phyloP scores from a whole-genome alignment of 2,329 filamentous ascomycete species.

The Talaromyces sp. region DNA sequence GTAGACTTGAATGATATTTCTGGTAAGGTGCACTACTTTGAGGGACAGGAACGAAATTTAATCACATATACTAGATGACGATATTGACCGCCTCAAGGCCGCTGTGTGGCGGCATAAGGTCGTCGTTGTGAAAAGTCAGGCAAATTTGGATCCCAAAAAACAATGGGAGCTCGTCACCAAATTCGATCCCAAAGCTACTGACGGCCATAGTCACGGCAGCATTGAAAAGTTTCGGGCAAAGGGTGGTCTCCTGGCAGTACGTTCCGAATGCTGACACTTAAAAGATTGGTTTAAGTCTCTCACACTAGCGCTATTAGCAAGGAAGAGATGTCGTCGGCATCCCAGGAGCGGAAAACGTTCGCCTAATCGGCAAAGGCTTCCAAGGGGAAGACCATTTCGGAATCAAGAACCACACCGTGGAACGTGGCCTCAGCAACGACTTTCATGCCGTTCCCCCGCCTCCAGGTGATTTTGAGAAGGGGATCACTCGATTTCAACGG shows the following conservation, averaged over 20 bases:
- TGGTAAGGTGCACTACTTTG: neutral
- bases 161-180: slow-evolving; percentile 14
- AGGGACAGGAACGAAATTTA: neutral
- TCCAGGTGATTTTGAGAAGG: slow-evolving; percentile 36
- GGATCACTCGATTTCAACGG: slow-evolving; percentile 46
- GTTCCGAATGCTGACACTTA: neutral
- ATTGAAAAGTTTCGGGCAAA: slow-evolving; percentile 11
- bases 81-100: slow-evolving; percentile 12
- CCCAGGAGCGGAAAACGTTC: slow-evolving; percentile 16
- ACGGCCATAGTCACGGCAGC: slow-evolving; percentile 14
- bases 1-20: slow-evolving; percentile 14
- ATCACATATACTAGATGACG: slow-evolving; percentile 8
- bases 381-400: slow-evolving; percentile 14
- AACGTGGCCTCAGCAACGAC: slow-evolving; percentile 27
- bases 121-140: slow-evolving; percentile 8
- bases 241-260: slow-evolving; percentile 8
- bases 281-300: neutral
- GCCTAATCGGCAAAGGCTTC: slow-evolving; percentile 14
- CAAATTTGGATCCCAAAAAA: slow-evolving; percentile 11
- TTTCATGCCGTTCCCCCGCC: slow-evolving; percentile 37
- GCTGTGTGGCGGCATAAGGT: slow-evolving; percentile 14
- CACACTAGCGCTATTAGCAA: slow-evolving; percentile 4
- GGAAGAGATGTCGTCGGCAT: slow-evolving; percentile 16
- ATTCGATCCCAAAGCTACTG: slow-evolving; percentile 11
- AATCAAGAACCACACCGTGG: slow-evolving; percentile 14